Evolutionary conservation across 768 basidiomycete species (phyloP), one percentile per base, ranked within the genome.

Genomic region (Mycena rosella): DNA sequence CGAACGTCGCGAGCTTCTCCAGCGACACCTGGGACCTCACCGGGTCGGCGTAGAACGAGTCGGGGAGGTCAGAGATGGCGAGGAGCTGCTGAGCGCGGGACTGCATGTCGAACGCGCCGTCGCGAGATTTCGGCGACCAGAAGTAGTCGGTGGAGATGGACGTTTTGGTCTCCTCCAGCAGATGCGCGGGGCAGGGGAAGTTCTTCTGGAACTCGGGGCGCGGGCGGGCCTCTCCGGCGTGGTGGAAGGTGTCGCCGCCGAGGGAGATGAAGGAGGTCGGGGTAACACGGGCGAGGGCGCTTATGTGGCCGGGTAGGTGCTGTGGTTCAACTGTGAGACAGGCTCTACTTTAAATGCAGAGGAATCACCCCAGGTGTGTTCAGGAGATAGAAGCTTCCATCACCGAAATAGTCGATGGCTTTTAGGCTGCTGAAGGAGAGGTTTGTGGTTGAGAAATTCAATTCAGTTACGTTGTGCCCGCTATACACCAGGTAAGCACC

Each of bases 161-260:
- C 14, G 5, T 17, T 4, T 52, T 42, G n/a, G 69, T 52, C 22
- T 34, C 26, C 5, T 53, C 61, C 8, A 70, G 66, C 10, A 73
- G 36, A 11, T 70, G 48, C 6, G 40, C 55, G 18, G 72, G 72
- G 51, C 72, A 73, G 7, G 69, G 68, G 40, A 63, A 27, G 60
- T 38, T 58, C n/a, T 3, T 18, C 32, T 70, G 63, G 42, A 70
- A 64, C 3, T 47, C 15, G 34, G 42, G 49, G 27, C 26, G 51
- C 17, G 72, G 72, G 49, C 72, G 72, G 24, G 66, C 36, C 32
- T 64, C 52, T 20, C 72, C 72, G 14, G 52, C 59, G 63, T 70
- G 66, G 69, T 73, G 72, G n/a, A 56, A 30, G 5, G 65, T 57
- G 66, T 73, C 72, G 34, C 59, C 72, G 24, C 72, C 72, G 27